Conservation (phyloP, 2,329 filamentous ascomycete genomes). For the Fusarium equiseti region DNA sequence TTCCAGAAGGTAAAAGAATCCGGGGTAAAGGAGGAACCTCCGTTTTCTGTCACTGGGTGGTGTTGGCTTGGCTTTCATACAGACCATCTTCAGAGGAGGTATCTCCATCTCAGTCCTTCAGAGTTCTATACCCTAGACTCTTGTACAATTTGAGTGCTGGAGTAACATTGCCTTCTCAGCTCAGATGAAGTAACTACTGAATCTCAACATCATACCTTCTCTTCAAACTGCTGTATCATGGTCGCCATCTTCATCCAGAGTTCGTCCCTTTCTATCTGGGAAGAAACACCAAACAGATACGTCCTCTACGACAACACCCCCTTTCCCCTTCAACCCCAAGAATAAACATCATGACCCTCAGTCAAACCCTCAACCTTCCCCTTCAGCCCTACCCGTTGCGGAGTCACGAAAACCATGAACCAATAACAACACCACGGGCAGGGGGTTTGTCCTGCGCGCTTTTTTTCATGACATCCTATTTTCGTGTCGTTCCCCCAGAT, state of each 20-base stretch:
- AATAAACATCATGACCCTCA: conserved; percentile 42
- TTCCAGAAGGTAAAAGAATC: conserved; percentile 18
- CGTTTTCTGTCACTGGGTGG: conserved; percentile 4
- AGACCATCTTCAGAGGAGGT: neutral
- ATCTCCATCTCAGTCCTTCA: neutral
- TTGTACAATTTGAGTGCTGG: too few relatives aligned
- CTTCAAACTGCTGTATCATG: neutral
- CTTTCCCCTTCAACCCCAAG: conserved; percentile 28
- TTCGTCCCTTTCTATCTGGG: neutral
- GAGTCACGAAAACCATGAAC: conserved; percentile 32
- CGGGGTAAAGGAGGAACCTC: conserved; percentile 12
- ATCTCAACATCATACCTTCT: neutral
- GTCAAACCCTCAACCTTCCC: conserved; percentile 27
- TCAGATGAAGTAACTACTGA: neutral
- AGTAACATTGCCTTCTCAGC: neutral
- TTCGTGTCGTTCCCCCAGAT: conserved; percentile 15
- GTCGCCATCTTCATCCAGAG: neutral
- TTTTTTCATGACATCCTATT: conserved; percentile 27
- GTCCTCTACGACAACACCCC: conserved; percentile 31
- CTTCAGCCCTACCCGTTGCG: conserved; percentile 43
- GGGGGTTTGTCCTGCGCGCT: conserved; percentile 24
- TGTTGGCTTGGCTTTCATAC: neutral
- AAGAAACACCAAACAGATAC: neutral
- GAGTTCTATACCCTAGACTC: neutral
- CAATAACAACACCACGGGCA: conserved; percentile 37